A percentile compares a stretch with the other conserved stretches of the same genome.
phyloP scores from a whole-genome alignment of 768 basidiomycete species.

The Mycena haematopus region DNA sequence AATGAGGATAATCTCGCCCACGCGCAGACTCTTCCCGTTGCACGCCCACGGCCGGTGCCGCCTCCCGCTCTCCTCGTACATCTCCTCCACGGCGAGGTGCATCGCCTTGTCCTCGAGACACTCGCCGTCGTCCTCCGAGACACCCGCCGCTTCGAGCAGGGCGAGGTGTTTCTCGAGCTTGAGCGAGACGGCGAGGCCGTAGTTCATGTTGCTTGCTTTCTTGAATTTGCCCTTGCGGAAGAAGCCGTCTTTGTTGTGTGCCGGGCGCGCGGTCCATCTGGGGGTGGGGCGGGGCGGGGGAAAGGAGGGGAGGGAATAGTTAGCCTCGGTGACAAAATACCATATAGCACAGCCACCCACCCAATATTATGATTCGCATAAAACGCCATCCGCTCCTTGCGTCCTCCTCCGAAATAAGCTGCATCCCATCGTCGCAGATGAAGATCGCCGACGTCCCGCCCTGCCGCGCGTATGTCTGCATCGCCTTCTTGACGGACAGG shows the following conservation, averaged over 20 bases:
- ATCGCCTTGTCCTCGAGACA: slow-evolving; percentile 75
- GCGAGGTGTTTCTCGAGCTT: slow-evolving; percentile 61
- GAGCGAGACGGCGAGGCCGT: slow-evolving; percentile 68
- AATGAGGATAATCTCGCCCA: slow-evolving; percentile 81
- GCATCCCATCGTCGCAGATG: slow-evolving; percentile 69
- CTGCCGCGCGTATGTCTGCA: slow-evolving; percentile 87
- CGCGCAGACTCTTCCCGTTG: slow-evolving; percentile 75
- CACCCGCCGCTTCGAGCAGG: slow-evolving; percentile 49
- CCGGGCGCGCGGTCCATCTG: slow-evolving; percentile 77
- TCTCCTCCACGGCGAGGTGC: slow-evolving; percentile 74
- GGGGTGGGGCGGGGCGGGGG: slow-evolving; percentile 11
- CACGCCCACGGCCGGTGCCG: slow-evolving; percentile 73
- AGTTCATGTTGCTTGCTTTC: slow-evolving; percentile 86
- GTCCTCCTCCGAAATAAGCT: slow-evolving; percentile 66
- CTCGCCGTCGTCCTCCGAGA: slow-evolving; percentile 51
- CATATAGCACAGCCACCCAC: background rate
- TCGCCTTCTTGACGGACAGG: slow-evolving; percentile 81
- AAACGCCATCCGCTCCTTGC: slow-evolving; percentile 69
- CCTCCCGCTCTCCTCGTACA: slow-evolving; percentile 61
- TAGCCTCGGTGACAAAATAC: no score
- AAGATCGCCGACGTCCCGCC: slow-evolving; percentile 83
- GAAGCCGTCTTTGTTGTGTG: slow-evolving; percentile 82
- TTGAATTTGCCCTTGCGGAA: slow-evolving; percentile 93
- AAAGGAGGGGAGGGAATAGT: background rate
- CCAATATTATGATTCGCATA: slow-evolving; percentile 81